Percentiles rank a stretch among this genome's conserved stretches.
phyloP scores from a whole-genome alignment of 2,329 filamentous ascomycete species.

The Scedosporium minutisporum region DNA sequence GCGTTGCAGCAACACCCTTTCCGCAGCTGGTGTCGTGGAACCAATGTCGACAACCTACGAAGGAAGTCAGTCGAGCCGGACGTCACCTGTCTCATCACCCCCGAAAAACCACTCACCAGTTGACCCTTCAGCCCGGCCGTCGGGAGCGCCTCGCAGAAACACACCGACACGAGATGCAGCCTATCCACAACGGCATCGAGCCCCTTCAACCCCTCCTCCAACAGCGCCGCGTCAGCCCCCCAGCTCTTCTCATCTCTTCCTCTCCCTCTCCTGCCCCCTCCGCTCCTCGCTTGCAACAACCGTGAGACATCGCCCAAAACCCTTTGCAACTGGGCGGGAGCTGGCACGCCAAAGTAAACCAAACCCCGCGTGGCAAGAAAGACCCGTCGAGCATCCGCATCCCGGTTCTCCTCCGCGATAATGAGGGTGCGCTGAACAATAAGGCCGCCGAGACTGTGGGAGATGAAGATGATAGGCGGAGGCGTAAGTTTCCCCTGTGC shows the following conservation, averaged over 20 bases:
- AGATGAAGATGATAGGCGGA: slow-evolving; percentile 3
- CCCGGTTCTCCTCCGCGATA: background rate
- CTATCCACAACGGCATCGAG: background rate
- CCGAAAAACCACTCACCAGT: background rate
- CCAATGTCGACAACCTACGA: slow-evolving; percentile 2
- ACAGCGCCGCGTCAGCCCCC: background rate
- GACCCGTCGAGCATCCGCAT: background rate
- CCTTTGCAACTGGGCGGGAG: background rate
- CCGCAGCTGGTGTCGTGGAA: background rate
- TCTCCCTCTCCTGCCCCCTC: background rate
- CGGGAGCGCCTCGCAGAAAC: slow-evolving; percentile 6
- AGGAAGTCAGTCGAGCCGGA: background rate
- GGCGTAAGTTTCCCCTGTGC: background rate
- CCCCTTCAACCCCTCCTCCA: background rate
- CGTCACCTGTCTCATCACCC: background rate
- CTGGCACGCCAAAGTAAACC: slow-evolving; percentile 6
- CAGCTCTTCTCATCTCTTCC: background rate
- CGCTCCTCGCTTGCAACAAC: background rate
- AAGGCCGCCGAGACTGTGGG: slow-evolving; percentile 7
- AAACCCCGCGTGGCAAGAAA: background rate
- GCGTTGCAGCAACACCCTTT: background rate
- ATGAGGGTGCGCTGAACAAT: slow-evolving; percentile 3
- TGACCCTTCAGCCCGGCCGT: background rate
- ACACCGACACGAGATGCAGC: slow-evolving; percentile 2
- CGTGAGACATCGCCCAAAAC: slow-evolving; percentile 1